Base-by-base conservation (phyloP, 2,329 filamentous ascomycete genomes). In the Neospermospora avenae region DNA sequence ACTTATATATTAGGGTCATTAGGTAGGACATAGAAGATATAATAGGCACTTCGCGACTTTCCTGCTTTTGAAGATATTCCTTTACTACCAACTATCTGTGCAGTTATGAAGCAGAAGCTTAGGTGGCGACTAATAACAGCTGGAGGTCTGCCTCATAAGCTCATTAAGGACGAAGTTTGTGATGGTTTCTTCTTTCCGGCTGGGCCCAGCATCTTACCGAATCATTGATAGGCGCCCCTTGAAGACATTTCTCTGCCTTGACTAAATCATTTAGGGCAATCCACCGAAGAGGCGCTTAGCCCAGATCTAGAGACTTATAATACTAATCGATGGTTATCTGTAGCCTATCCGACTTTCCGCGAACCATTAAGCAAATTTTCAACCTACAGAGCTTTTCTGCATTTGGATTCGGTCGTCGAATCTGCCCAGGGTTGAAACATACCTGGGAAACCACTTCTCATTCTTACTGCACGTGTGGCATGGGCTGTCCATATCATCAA, bases 141-240 rank as follows among this genome's bases (percentile, higher is more conserved):
- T 1, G 70, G 80, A 3, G 80, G 78, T 3, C 78, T 85, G 34
- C 82, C 84, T 1, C 83, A 86, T 68, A 76, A 74, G 49, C 75
- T 81, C 13, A 74, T 78, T 2, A 71, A 77, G 51, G 83, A 85
- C 53, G 83, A 85, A 58, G 73, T 78, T 14, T 86, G 85, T 42
- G 62, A 65, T 2, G 55, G 57, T 20, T 61, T 53, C 39, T 63
- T 63, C 52, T 18, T 63, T 14, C 20, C 31, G 18, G 46, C 39
- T 37, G 61, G 61, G 18, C 44, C 45, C 4, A 79, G 78, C 1
- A 77, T 84, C 20, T 75, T 82, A 45, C 76, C 81, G 77, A 67
- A 67, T 74, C 71, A 22, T 52, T 62, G 66, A 63, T 65, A 67
- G 20, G 65, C 71, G 35, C 59, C 59, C 5, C 24, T 20, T 42